Evolutionary conservation across 1,139 yeast species (phyloP).

Genomic region (Waltiozyma sp.): DNA sequence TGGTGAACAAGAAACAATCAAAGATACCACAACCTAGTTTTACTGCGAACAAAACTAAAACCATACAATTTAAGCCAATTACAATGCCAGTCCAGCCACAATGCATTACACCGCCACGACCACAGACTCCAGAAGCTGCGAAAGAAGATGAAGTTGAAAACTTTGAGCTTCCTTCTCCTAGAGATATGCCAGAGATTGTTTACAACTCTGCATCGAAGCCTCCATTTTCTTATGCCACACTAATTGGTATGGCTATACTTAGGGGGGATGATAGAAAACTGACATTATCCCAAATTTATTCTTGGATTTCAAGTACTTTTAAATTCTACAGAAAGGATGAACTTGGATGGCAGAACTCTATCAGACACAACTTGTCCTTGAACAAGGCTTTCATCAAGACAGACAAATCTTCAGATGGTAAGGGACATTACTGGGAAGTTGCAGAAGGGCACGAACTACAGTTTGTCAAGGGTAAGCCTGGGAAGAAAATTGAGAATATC

Average conservation of each 20-base stretch:
- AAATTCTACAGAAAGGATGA: constrained; percentile 75
- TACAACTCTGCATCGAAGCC: constrained; percentile 44
- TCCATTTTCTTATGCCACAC: constrained; percentile 86
- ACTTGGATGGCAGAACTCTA: constrained; percentile 91
- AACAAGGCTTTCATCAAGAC: constrained; percentile 86
- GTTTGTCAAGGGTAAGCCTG: constrained; percentile 56
- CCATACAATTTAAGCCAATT: not conserved
- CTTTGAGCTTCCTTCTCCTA: constrained; percentile 15
- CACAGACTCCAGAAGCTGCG: constrained; percentile 4
- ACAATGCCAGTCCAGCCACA: not conserved
- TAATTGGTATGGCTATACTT: constrained; percentile 88
- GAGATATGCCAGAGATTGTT: constrained; percentile 15
- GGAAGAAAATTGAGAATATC: constrained; percentile 23
- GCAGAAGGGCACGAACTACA: constrained; percentile 74
- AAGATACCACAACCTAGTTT: constrained; percentile 20
- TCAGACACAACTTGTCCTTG: constrained; percentile 73
- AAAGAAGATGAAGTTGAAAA: constrained; percentile 6
- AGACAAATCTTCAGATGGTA: constrained; percentile 88
- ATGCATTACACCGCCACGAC: not conserved
- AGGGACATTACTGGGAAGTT: constrained; percentile 95
- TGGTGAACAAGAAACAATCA: constrained; percentile 4
- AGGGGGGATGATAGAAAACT: constrained; percentile 71
- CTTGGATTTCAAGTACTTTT: constrained; percentile 86
- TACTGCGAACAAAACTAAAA: not conserved
- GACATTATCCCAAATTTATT: constrained; percentile 83